Evolutionary conservation across 2,329 filamentous ascomycete genomes (phyloP).

Genomic region (Akanthomyces uredinophilus): DNA sequence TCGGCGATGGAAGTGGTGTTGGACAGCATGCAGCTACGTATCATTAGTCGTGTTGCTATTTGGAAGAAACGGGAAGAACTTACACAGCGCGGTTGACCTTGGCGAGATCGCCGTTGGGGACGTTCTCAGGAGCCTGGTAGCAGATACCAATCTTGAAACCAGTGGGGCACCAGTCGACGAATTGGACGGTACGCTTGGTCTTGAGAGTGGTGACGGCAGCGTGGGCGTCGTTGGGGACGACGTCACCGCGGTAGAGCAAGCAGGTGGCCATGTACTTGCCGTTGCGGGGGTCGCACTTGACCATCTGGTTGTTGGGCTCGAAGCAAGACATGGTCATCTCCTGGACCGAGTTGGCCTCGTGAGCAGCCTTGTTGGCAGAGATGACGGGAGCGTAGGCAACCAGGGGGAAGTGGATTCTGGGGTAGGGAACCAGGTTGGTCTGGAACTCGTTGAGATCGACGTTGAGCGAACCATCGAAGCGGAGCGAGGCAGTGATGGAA

Average conservation of each 20-base stretch:
- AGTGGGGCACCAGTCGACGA: conserved; percentile 99
- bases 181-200: conserved; percentile 99
- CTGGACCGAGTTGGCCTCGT: conserved; percentile 96
- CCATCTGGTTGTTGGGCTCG: conserved; percentile 99
- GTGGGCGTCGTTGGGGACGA: conserved; percentile 94
- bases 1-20: conserved; percentile 98
- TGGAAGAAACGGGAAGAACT: conserved; percentile 35
- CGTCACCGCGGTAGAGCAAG: conserved; percentile 95
- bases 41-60: conserved; percentile 22
- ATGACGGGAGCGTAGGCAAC: conserved; percentile 94
- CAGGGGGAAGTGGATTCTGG: conserved; percentile 98
- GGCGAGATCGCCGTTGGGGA: conserved; percentile 94
- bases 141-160: conserved; percentile 99
- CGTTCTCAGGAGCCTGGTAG: conserved; percentile 95
- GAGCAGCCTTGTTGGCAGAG: conserved; percentile 89
- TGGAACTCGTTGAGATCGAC: conserved; percentile 99
- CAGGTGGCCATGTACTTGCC: conserved; percentile 99
- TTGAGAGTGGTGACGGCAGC: conserved; percentile 90
- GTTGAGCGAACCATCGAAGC: conserved; percentile 97
- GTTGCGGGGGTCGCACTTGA: conserved; percentile 97
- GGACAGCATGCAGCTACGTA: conserved; percentile 83
- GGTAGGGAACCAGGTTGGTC: conserved; percentile 98
- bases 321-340: conserved; percentile 99
- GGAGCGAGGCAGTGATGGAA: conserved; percentile 95
- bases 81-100: conserved; percentile 98